These are phyloP conservation scores for Stagonosporopsis vannaccii DNA, from an alignment of 2,329 filamentous ascomycete species.

Conservation along the genomic window DNA sequence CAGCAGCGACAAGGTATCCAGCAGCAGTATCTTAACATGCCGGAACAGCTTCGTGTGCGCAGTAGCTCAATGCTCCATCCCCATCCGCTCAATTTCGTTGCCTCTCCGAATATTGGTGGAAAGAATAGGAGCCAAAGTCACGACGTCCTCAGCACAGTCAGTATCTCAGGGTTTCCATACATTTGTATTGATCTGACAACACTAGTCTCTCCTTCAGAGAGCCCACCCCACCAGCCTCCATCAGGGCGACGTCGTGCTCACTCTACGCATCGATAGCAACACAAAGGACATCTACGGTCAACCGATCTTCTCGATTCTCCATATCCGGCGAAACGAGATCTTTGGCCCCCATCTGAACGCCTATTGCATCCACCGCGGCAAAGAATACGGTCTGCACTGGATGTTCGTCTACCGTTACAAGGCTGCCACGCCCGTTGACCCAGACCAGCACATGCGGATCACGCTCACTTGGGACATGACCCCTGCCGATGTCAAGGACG, in stretches of 20 bases:
- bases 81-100: too few relatives aligned
- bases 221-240: background rate
- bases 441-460: background rate
- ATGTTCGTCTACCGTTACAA: conserved; percentile 21
- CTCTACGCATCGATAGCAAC: conserved; percentile 22
- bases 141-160: too few relatives aligned
- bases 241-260: conserved; percentile 1
- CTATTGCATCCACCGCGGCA: conserved; percentile 24
- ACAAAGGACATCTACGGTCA: conserved; percentile 15
- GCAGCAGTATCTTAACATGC: too few relatives aligned
- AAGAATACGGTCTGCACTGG: conserved; percentile 20
- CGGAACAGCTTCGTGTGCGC: too few relatives aligned
- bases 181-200: too few relatives aligned
- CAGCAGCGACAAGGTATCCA: too few relatives aligned
- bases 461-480: conserved; percentile 24
- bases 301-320: conserved; percentile 25
- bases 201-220: too few relatives aligned
- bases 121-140: too few relatives aligned
- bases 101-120: too few relatives aligned
- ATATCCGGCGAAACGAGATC: conserved; percentile 10
- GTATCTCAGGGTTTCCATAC: too few relatives aligned
- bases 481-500: conserved; percentile 14
- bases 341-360: conserved; percentile 23
- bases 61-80: too few relatives aligned
- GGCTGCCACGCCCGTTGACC: background rate